Percentiles rank a stretch among this genome's conserved stretches.
Conservation (phyloP, 805 yeast genomes). For the Schwanniomyces sp. region DNA sequence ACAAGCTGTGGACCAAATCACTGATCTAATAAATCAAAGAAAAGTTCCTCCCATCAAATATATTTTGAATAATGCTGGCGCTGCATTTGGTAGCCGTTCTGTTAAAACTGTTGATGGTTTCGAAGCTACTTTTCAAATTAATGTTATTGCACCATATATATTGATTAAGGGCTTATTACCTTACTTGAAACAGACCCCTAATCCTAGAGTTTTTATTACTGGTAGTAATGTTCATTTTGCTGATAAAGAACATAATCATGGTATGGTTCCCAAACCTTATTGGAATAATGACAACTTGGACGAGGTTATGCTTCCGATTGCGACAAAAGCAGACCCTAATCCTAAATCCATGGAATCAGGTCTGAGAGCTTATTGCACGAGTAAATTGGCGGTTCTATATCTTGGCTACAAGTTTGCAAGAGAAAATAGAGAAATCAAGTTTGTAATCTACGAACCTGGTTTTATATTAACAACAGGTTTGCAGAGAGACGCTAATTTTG, state of each 20-base stretch:
- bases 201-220: conserved; percentile 3
- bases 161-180: conserved; percentile 2
- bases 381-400: conserved; percentile 7
- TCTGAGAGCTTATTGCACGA: conserved; percentile 3
- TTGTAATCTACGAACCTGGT: conserved; percentile 5
- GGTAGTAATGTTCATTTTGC: conserved; percentile 7
- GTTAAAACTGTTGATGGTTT: conserved; percentile 3
- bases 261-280: conserved; percentile 2
- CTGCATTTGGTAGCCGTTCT: neutral
- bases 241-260: conserved; percentile 3
- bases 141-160: conserved; percentile 2
- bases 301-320: neutral
- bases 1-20: neutral
- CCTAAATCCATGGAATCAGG: conserved; percentile 3
- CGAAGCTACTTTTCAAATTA: conserved; percentile 4
- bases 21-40: neutral
- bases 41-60: conserved; percentile 5
- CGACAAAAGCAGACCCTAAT: neutral
- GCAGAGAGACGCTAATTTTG: neutral
- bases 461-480: neutral
- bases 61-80: conserved; percentile 3
- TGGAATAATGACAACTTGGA: conserved; percentile 2
- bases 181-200: neutral
- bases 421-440: conserved; percentile 1
- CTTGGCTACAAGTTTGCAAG: conserved; percentile 2